Base-by-base conservation (phyloP, 805 yeast genomes). In the Lachancea kluyveri region DNA sequence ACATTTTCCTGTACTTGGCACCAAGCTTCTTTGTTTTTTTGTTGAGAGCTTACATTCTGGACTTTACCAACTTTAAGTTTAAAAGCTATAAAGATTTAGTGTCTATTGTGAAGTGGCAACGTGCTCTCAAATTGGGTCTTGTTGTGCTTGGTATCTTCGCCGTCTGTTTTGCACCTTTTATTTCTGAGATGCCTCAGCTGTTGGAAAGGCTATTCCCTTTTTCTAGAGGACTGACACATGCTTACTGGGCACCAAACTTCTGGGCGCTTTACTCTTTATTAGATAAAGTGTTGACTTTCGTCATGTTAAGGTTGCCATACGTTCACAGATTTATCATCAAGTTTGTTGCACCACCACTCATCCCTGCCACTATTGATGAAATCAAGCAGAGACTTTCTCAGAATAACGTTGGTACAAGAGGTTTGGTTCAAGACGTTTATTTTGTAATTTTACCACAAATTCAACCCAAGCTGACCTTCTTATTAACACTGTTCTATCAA, bases 241-340 rank as follows among this genome's bases (percentile, higher is more conserved):
- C 97, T 0, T 92, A 92, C 60, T 92, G 98, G 97, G 97, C 98
- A 1, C 97, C 99, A 10, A 92, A 92, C 50, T 65, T 87, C 28
- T 92, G 99, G 99, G 96, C 98, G 0, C 46, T 90, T 7, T 92
- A 92, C 58, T 83, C 96, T 2, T 80, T 84, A 42, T 39, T 69
- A 9, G 99, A 92, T 57, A 68, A 94, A 36, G 50, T 79, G 0
- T 63, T 87, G 36, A 68, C 80, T 11, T 67, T 68, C 33, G 36
- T 46, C 26, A 36, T 50, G 35, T 44, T 41, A 27, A 49, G 28
- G 37, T 28, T 65, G 8, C 70, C 73, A 13, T 69, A 72, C 36
- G 58, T 76, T 32, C 65, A 72, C 8, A 50, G 40, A 2, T 40
- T 68, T 11, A 43, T 76, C 10, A 44, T 62, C 3, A 58, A 60